Base-by-base conservation (phyloP, 768 basidiomycete genomes). In the Porphyrellus cyaneotinctus region DNA sequence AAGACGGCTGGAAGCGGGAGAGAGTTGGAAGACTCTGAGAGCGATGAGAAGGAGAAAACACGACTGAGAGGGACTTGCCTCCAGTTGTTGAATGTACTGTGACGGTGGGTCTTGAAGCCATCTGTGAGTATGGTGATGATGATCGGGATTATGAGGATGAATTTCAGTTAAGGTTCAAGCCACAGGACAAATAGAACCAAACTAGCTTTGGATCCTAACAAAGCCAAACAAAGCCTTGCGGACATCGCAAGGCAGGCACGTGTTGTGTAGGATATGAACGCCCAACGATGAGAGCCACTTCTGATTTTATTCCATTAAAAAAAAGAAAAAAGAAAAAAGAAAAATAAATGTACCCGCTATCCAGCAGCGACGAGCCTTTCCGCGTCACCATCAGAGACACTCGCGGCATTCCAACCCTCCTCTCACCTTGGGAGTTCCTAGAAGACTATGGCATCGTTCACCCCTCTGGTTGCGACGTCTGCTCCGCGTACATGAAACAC, bases 101-200 rank as follows among this genome's bases (percentile, higher is more conserved):
- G 67, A 97, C 90, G 70, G 90, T 95, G 57, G 93, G 93, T 76
- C 93, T 83, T 64, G 91, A 88, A 75, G 93, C 89, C 93, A 95
- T 95, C 54, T 64, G 49, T 64, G 67, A 64, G 65, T 66, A 59
- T 36, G 61, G 58, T 74, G 35, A 31, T 20, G 44, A 33, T 23
- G 45, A 37, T 18, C 2, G 12, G 23, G 54, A 62, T 48, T n/a
- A n/a, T n/a, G n/a, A n/a, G n/a, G n/a, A n/a, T n/a, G n/a, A n/a
- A n/a, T n/a, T n/a, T n/a, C n/a, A n/a, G n/a, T n/a, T 49, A 71
- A 65, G 51, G 70, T 69, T 69, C 65, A 69, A 69, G 68, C 68
- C 68, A 59, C 68, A 2, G 0, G 1, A 1, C 53, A 70, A 69
- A 64, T 4, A 68, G 1, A 23, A 14, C 2, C 32, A 57, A 53